phyloP scores from a whole-genome alignment of 106 monocot species.

The Triglochin maritima region DNA sequence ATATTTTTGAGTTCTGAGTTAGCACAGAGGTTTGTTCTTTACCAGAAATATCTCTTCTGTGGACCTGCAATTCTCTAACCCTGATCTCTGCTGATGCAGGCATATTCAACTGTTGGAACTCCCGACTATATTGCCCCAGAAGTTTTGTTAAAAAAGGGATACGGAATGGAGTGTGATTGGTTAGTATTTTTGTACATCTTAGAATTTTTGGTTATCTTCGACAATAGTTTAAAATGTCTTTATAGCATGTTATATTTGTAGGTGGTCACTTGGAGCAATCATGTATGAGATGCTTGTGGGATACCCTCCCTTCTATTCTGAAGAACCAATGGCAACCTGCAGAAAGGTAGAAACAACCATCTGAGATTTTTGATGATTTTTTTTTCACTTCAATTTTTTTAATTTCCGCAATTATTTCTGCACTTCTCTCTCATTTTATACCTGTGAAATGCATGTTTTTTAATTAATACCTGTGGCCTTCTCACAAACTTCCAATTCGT shows the following conservation, averaged over 20 bases:
- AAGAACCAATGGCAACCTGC: conserved; percentile 78
- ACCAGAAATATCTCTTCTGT: too few species aligned
- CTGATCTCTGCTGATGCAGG: conserved; percentile 27
- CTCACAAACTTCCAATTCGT: too few species aligned
- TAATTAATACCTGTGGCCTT: too few species aligned
- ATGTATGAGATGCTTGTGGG: conserved; percentile 92
- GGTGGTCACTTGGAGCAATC: conserved; percentile 89
- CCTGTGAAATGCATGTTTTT: too few species aligned
- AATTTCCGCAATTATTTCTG: neutral
- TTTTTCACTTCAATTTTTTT: neutral
- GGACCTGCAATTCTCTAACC: too few species aligned
- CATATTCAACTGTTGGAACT: conserved; percentile 91
- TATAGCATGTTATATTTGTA: neutral
- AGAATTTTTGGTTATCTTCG: neutral
- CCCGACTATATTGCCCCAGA: conserved; percentile 98
- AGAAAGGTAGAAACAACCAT: conserved; percentile 37
- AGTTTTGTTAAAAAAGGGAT: conserved; percentile 90
- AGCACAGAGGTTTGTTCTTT: too few species aligned
- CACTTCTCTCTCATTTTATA: too few species aligned
- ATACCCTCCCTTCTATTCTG: conserved; percentile 77
- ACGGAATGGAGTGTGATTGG: conserved; percentile 98
- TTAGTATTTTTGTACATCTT: conserved; percentile 14
- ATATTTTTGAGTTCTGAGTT: too few species aligned
- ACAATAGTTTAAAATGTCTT: neutral
- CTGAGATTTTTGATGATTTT: neutral